These are phyloP conservation scores for Chalara sp. DNA, from an alignment of 2,329 filamentous ascomycete genomes.

Conservation along the genomic window DNA sequence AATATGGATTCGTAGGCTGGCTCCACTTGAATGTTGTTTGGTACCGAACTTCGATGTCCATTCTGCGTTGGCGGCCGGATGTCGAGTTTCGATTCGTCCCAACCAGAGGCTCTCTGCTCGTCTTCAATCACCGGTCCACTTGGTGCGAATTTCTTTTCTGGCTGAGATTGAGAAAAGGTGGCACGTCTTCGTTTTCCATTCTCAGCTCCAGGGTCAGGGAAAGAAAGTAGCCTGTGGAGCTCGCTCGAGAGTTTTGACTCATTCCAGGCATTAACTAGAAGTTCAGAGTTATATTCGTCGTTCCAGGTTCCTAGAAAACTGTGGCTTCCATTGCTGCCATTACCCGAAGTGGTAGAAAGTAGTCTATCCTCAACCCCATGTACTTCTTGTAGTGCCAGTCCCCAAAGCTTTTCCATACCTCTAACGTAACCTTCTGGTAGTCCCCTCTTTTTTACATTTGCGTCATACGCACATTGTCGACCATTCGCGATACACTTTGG, in stretches of 20 bases:
- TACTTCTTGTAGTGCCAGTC: constrained; percentile 44
- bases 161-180: constrained; percentile 14
- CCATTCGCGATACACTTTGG: constrained; percentile 39
- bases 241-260: constrained; percentile 25
- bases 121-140: not conserved
- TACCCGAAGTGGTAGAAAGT: constrained; percentile 36
- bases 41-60: not conserved
- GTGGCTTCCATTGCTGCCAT: constrained; percentile 28
- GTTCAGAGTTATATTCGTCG: constrained; percentile 21
- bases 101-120: not conserved
- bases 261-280: constrained; percentile 24
- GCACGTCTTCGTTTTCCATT: constrained; percentile 18
- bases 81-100: constrained; percentile 5
- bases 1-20: constrained; percentile 14
- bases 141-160: constrained; percentile 5
- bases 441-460: constrained; percentile 68
- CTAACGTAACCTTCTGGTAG: constrained; percentile 76
- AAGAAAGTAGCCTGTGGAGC: constrained; percentile 24
- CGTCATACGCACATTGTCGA: constrained; percentile 56
- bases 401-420: constrained; percentile 57
- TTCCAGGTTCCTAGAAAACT: constrained; percentile 20
- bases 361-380: constrained; percentile 41
- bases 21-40: not conserved
- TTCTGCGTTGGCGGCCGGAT: not conserved
- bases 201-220: constrained; percentile 18